Evolutionary conservation across 164 flowering plant species (phyloP).

Genomic region (Tetracentron sinense): DNA sequence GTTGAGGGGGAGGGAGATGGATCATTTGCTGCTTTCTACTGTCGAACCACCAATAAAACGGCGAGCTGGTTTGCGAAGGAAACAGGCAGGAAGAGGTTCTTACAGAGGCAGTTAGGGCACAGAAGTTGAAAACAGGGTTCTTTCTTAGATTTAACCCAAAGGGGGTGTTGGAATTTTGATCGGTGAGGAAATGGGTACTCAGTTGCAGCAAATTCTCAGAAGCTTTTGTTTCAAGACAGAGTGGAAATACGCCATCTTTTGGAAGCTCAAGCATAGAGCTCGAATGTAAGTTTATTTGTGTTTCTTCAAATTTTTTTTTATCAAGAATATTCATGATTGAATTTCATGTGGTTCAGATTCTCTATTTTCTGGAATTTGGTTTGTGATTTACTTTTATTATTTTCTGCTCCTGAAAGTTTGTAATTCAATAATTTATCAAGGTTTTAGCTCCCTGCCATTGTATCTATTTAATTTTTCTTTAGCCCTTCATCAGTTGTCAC

Average conservation of each 20-base stretch:
- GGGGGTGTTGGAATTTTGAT: conserved; percentile 9
- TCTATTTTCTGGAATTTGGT: too few species aligned
- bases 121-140: conserved; percentile 10
- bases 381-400: neutral
- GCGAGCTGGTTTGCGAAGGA: conserved; percentile 80
- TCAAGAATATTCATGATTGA: too few species aligned
- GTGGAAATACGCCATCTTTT: conserved; percentile 74
- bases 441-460: too few species aligned
- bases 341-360: too few species aligned
- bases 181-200: conserved; percentile 38
- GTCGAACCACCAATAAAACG: conserved; percentile 77
- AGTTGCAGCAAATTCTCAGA: conserved; percentile 46
- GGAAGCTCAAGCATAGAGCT: conserved; percentile 67
- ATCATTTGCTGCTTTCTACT: conserved; percentile 45
- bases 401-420: neutral
- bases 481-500: too few species aligned
- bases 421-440: too few species aligned
- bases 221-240: conserved; percentile 52
- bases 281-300: conserved; percentile 46
- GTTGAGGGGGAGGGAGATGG: conserved; percentile 37
- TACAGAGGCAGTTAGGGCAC: conserved; percentile 75
- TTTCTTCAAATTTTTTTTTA: neutral
- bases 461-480: too few species aligned
- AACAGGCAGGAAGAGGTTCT: conserved; percentile 92
- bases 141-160: neutral